Conservation (phyloP, 768 basidiomycete genomes). For the Pulveroboletus sp. region DNA sequence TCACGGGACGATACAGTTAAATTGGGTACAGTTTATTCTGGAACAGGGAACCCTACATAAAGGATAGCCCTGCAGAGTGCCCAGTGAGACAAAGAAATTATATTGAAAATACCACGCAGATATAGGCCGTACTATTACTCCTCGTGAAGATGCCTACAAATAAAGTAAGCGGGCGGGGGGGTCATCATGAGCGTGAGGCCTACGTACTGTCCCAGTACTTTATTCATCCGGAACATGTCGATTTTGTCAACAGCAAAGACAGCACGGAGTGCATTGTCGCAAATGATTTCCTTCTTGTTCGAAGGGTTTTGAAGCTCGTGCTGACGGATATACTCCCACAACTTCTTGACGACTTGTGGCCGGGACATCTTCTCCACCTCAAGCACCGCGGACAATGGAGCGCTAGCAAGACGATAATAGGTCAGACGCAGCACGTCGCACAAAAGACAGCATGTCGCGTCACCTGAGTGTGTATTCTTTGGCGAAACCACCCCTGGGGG, state of each 20-base stretch:
- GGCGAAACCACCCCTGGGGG: conserved; percentile 68
- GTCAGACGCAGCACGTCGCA: conserved; percentile 4
- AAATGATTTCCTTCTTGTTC: conserved; percentile 81
- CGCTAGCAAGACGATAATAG: conserved; percentile 39
- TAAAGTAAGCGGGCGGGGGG: neutral
- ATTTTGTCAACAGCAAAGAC: conserved; percentile 80
- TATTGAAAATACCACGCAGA: too few relatives aligned
- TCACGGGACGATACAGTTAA: conserved; percentile 7
- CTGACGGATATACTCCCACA: conserved; percentile 86
- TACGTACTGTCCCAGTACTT: conserved; percentile 71
- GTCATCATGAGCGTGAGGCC: neutral
- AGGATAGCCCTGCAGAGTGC: neutral
- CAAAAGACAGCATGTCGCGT: neutral
- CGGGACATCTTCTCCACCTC: conserved; percentile 67
- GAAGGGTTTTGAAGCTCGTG: conserved; percentile 79
- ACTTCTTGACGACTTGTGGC: conserved; percentile 83
- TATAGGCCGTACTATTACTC: conserved; percentile 12
- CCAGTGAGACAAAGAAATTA: neutral
- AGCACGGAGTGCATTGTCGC: conserved; percentile 65
- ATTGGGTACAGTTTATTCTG: conserved; percentile 8
- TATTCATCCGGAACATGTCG: conserved; percentile 96
- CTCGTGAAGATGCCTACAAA: conserved; percentile 31
- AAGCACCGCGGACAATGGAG: conserved; percentile 67
- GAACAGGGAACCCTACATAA: neutral
- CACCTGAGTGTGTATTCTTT: conserved; percentile 77